Evolutionary conservation across 1,139 yeast genomes (phyloP), one percentile per base, ranked within the genome.

Genomic region (Yamadazyma oceani): DNA sequence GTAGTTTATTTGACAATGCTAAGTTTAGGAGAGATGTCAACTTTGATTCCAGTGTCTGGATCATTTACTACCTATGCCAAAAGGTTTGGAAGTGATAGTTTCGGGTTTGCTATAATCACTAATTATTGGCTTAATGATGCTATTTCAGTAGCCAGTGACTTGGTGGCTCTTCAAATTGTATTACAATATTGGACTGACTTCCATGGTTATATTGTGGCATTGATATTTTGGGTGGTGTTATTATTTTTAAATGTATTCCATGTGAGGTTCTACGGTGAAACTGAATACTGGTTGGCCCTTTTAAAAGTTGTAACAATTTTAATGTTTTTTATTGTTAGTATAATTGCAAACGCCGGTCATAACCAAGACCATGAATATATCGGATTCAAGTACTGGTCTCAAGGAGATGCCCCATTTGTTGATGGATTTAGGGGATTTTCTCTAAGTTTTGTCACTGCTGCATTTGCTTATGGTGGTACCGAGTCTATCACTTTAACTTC

Each of bases 91-190:
- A 73, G 77, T 44, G 82, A 77, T 11, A 72, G 84, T 10, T 68
- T 80, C 44, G 85, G 85, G 0, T 80, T 80, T 55, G 82, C 86
- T 3, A 66, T 80, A 32, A 66, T 78, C 49, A 64, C 73, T 57
- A 80, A 80, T 54, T 81, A 81, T 57, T 79, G 83, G 83, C 73
- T 78, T 53, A 78, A 79, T 48, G 84, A 79, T 55, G 82, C 82
- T 5, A 73, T 78, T 17, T 73, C 81, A 2, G 80, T 78, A 3
- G 85, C 85, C 2, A 66, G 77, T 37, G 86, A 80, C 49, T 63
- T 80, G 51, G 75, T 80, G 1, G 85, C 85, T 3, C 55, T 78
- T 29, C 82, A 78, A 47, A 59, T 79, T 39, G 78, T 81, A 2
- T 61, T 81, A 58, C 64, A 66, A 38, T 82, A 80, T 57, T 82